phyloP scores from a whole-genome alignment of 1,284 basidiomycete genomes.

The Blastosporella zonata region DNA sequence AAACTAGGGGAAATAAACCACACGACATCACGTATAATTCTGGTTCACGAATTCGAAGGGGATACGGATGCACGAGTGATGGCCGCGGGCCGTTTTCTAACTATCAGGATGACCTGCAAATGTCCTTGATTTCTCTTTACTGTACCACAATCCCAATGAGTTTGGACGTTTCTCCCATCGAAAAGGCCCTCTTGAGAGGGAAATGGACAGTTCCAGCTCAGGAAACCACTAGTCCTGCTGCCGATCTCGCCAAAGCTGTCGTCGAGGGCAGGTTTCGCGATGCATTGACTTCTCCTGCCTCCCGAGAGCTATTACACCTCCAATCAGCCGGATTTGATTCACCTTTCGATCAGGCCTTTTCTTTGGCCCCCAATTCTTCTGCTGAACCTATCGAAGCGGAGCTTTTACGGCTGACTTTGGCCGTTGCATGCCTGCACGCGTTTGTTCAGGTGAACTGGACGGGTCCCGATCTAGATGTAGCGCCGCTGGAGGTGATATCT shows the following conservation, averaged over 20 bases:
- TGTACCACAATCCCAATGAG: constrained; percentile 25
- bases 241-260: constrained; percentile 40
- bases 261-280: constrained; percentile 46
- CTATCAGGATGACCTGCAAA: no score
- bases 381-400: constrained; percentile 38
- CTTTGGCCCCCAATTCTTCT: constrained; percentile 20
- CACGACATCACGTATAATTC: no score
- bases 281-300: constrained; percentile 49
- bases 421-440: constrained; percentile 80
- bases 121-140: constrained; percentile 3
- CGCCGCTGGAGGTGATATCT: constrained; percentile 49
- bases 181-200: constrained; percentile 52
- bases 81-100: no score
- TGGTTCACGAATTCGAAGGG: no score
- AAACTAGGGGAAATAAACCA: no score
- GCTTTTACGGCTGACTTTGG: constrained; percentile 62
- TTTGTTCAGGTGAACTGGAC: constrained; percentile 98
- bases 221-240: constrained; percentile 18
- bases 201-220: constrained; percentile 39
- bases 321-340: constrained; percentile 30
- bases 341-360: constrained; percentile 30
- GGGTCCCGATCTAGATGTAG: constrained; percentile 80
- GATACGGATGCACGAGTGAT: no score
- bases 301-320: constrained; percentile 42
- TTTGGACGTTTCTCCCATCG: constrained; percentile 35